A percentile compares a stretch with the other conserved stretches of the same genome.
phyloP scores from a whole-genome alignment of 2,329 filamentous ascomycete species.

The Scopulariopsis brevicaulis region DNA sequence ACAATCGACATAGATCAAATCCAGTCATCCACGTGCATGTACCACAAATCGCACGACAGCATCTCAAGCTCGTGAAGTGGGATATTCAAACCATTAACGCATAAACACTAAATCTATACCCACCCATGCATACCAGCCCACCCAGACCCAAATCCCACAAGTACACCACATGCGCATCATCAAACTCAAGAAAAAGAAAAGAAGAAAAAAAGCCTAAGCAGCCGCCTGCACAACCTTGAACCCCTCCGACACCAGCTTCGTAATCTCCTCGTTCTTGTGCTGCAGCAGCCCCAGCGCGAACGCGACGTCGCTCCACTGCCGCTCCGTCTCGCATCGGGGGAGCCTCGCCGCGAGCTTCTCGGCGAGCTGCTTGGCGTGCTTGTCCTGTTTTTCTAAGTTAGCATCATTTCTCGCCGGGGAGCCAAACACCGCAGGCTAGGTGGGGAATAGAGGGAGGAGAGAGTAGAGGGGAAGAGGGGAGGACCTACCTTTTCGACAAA shows the following conservation, averaged over 20 bases:
- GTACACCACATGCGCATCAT: neutral
- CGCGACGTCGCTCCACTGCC: slow-evolving; percentile 95
- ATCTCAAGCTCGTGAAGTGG: neutral
- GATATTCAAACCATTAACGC: neutral
- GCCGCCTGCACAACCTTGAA: slow-evolving; percentile 59
- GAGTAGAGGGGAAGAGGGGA: neutral
- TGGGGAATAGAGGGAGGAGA: neutral
- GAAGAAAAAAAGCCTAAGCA: slow-evolving; percentile 27
- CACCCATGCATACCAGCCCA: neutral
- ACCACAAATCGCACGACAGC: neutral
- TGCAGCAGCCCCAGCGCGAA: slow-evolving; percentile 82
- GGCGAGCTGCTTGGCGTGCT: slow-evolving; percentile 88
- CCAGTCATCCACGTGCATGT: neutral
- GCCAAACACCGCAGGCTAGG: neutral
- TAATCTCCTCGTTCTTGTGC: slow-evolving; percentile 87
- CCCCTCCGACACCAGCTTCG: slow-evolving; percentile 62
- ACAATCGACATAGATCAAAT: neutral
- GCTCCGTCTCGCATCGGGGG: slow-evolving; percentile 75
- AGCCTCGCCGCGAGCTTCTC: slow-evolving; percentile 86
- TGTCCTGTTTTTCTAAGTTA: slow-evolving; percentile 53
- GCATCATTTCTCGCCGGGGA: slow-evolving; percentile 8
- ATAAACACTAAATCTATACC: neutral
- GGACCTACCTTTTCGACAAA: slow-evolving; percentile 88
- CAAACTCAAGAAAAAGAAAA: neutral
- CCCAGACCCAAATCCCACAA: neutral